A percentile compares a stretch with the other conserved stretches of the same genome.
Evolutionary conservation across 148 eudicot species (phyloP).

Genomic region (Amaranthus hypochondriacus): DNA sequence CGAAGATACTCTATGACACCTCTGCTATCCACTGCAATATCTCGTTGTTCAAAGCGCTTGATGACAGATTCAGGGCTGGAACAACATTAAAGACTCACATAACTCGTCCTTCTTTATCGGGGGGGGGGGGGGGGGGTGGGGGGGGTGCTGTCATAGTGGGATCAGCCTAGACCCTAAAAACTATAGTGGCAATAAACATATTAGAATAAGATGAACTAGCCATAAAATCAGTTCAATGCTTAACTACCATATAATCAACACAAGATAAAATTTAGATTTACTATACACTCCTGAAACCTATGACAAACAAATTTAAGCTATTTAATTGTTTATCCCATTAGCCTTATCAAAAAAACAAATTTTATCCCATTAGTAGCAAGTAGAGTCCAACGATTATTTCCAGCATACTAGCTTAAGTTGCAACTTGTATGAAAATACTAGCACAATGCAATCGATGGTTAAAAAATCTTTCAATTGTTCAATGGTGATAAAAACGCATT

Average conservation of each 20-base stretch:
- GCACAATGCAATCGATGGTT: too few relatives aligned
- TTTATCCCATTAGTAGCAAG: background rate
- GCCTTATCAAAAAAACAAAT: too few relatives aligned
- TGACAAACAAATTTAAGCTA: background rate
- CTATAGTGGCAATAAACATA: background rate
- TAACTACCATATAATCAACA: background rate
- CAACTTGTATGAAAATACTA: too few relatives aligned
- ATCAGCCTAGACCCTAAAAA: slow-evolving; percentile 2
- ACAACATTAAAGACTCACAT: slow-evolving; percentile 10
- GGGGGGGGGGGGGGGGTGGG: background rate
- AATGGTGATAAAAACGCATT: too few relatives aligned
- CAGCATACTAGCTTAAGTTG: background rate
- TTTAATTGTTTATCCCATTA: too few relatives aligned
- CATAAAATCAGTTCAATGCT: background rate
- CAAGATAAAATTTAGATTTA: background rate
- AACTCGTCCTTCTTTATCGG: background rate
- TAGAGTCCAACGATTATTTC: background rate
- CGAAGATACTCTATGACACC: slow-evolving; percentile 85
- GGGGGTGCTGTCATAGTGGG: too few relatives aligned
- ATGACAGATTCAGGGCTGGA: slow-evolving; percentile 87
- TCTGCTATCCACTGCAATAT: slow-evolving; percentile 71
- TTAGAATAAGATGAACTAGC: background rate
- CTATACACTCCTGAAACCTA: background rate
- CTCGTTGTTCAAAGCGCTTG: slow-evolving; percentile 72
- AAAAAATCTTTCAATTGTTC: too few relatives aligned